Conservation (phyloP, 164 flowering plant genomes). For the Magnolia sinica region DNA sequence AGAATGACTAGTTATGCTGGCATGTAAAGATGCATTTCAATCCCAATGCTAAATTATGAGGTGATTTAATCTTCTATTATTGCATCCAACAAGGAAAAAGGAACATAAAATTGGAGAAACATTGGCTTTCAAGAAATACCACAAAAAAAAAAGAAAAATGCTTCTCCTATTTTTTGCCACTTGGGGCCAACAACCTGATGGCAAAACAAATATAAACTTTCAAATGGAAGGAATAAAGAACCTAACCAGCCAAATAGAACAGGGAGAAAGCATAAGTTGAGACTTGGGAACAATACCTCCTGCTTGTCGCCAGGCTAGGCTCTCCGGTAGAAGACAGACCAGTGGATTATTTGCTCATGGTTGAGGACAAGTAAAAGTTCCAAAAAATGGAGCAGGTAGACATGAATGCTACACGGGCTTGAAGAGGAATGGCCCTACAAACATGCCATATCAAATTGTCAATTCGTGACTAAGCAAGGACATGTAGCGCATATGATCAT, state of each 20-base stretch:
- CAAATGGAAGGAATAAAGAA: background rate
- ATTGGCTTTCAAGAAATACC: background rate
- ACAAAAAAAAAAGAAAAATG: no score
- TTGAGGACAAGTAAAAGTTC: conserved; percentile 76
- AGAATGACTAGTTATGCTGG: background rate
- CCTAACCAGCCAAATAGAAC: background rate
- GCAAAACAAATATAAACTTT: background rate
- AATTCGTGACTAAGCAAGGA: background rate
- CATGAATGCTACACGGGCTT: conserved; percentile 89
- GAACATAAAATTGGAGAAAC: background rate
- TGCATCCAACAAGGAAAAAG: background rate
- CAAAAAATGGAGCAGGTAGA: conserved; percentile 81
- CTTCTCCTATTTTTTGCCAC: background rate
- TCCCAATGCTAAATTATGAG: background rate
- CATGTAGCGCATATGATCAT: background rate
- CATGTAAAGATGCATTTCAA: background rate
- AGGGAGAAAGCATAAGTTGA: background rate
- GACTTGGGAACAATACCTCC: background rate
- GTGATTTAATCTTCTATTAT: background rate
- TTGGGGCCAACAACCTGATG: background rate
- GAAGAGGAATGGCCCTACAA: conserved; percentile 74
- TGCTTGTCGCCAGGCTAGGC: background rate
- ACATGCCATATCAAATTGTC: background rate
- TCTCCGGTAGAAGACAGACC: background rate
- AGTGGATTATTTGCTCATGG: conserved; percentile 44